These are phyloP conservation scores for Chaetomium strumarium DNA, from an alignment of 2,329 filamentous ascomycete species.

Conservation along the genomic window DNA sequence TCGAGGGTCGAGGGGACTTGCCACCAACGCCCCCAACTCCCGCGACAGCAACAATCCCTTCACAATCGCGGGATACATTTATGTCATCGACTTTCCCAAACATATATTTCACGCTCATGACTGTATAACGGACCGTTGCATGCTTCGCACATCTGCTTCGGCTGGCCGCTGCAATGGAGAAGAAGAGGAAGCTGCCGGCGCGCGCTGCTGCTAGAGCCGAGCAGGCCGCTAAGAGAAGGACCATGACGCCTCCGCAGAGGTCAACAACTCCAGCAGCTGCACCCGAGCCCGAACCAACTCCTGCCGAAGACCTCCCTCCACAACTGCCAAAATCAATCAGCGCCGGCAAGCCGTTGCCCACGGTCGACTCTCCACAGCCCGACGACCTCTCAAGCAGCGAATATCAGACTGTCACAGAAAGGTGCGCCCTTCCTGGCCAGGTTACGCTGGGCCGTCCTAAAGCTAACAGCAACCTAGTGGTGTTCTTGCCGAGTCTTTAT, in stretches of 20 bases:
- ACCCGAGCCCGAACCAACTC: conserved; percentile 27
- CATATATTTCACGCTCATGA: conserved; percentile 18
- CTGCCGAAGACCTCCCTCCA: conserved; percentile 33
- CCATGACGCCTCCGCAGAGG: conserved; percentile 45
- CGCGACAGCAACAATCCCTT: no score
- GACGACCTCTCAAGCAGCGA: conserved; percentile 57
- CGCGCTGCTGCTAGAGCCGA: conserved; percentile 57
- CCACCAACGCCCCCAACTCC: no score
- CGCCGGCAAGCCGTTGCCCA: conserved; percentile 64
- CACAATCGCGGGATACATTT: no score
- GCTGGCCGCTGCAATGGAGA: conserved; percentile 46
- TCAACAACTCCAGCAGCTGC: conserved; percentile 39
- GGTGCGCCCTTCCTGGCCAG: conserved; percentile 39
- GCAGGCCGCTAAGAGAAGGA: conserved; percentile 54
- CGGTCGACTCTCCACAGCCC: conserved; percentile 60
- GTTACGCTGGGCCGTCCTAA: background rate
- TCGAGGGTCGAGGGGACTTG: no score
- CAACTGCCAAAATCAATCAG: conserved; percentile 57
- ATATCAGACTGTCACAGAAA: conserved; percentile 69
- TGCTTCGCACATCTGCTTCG: conserved; percentile 17
- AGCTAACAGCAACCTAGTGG: conserved; percentile 46
- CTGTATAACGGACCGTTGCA: conserved; percentile 19
- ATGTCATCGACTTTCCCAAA: no score
- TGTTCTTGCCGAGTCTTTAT: conserved; percentile 66
- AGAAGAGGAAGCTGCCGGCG: conserved; percentile 59